These are phyloP conservation scores for Cladosporium sphaerospermum DNA, from an alignment of 2,329 filamentous ascomycete genomes.

Conservation along the genomic window DNA sequence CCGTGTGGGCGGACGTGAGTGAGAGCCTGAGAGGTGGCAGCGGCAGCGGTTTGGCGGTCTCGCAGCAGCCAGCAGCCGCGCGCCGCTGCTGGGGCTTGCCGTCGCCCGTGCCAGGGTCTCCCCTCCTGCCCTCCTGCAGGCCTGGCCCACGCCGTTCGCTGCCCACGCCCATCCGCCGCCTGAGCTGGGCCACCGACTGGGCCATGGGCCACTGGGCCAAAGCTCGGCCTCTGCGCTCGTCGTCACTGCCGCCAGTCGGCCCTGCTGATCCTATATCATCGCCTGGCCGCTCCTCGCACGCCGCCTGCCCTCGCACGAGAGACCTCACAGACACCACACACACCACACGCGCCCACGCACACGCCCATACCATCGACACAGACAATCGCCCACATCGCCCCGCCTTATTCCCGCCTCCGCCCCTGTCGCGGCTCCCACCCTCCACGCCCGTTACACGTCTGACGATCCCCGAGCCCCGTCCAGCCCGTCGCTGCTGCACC, in stretches of 20 bases:
- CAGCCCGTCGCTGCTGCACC: conserved; percentile 6
- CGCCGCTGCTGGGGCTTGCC: too few species aligned
- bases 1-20: too few species aligned
- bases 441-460: conserved; percentile 9
- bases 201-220: background rate
- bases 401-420: background rate
- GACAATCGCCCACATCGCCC: background rate
- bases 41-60: too few species aligned
- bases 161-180: background rate
- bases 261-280: conserved; percentile 12
- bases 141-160: background rate
- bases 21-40: too few species aligned
- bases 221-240: conserved; percentile 1
- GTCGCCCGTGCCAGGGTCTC: too few species aligned
- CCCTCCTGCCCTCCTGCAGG: background rate
- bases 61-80: too few species aligned
- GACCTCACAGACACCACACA: background rate
- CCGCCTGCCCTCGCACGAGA: background rate
- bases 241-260: conserved; percentile 5
- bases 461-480: conserved; percentile 10
- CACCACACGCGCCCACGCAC: background rate
- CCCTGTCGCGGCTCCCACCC: conserved; percentile 6
- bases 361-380: background rate
- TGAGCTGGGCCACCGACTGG: background rate
- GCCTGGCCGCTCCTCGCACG: conserved; percentile 3